Percentiles rank a stretch among this genome's conserved stretches.
phyloP scores from a whole-genome alignment of 371 early-diverging fungal genomes.

The Spraguea lophii region DNA sequence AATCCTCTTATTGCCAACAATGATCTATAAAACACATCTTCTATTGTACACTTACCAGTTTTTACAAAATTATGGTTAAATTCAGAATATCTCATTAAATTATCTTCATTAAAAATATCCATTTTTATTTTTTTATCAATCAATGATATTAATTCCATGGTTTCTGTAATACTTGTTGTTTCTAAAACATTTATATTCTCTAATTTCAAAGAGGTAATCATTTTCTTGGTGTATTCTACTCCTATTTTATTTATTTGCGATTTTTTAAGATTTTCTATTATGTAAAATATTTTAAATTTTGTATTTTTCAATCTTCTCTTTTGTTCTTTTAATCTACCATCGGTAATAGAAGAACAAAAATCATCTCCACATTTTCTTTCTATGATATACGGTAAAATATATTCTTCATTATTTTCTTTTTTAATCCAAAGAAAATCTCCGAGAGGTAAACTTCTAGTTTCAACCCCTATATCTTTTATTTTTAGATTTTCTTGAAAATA shows the following conservation, averaged over 20 bases:
- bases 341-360: constrained; percentile 32
- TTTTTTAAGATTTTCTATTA: constrained; percentile 24
- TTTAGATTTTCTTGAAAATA: constrained; percentile 31
- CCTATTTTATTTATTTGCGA: constrained; percentile 12
- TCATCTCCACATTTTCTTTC: constrained; percentile 43
- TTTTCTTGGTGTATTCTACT: neutral
- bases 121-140: constrained; percentile 9
- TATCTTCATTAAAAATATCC: neutral
- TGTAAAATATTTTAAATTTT: constrained; percentile 20
- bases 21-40: constrained; percentile 5
- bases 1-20: constrained; percentile 21
- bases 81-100: constrained; percentile 12
- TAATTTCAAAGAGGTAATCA: constrained; percentile 9
- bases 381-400: constrained; percentile 22
- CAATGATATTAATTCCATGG: constrained; percentile 8
- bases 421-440: constrained; percentile 45
- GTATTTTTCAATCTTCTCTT: constrained; percentile 25
- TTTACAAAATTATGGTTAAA: constrained; percentile 23
- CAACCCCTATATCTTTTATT: constrained; percentile 3
- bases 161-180: constrained; percentile 34
- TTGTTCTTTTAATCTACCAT: constrained; percentile 45
- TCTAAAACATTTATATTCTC: constrained; percentile 34
- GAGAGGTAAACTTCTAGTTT: constrained; percentile 31
- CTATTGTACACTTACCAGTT: neutral
- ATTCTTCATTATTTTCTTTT: constrained; percentile 4